A percentile compares a stretch with the other conserved stretches of the same genome.
Conservation (phyloP, 2,329 filamentous ascomycete genomes). For the Septoria linicola region DNA sequence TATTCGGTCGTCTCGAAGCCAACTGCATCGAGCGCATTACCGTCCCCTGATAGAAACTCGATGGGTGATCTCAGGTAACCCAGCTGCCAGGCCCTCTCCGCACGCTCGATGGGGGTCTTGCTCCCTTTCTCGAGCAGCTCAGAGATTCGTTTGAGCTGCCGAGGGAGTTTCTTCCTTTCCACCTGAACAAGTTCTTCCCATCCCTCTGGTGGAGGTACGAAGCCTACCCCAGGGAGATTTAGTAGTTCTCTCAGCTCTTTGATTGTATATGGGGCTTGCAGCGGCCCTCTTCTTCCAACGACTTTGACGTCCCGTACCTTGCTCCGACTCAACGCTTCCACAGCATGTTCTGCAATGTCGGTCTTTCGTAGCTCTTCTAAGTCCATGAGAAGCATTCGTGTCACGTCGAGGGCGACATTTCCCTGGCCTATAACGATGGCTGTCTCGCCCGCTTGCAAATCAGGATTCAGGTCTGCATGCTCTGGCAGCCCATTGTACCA, state of each 20-base stretch:
- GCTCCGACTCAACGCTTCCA: constrained; percentile 70
- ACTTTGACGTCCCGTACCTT: constrained; percentile 76
- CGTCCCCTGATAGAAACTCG: constrained; percentile 58
- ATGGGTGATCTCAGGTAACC: constrained; percentile 80
- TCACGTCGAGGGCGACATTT: constrained; percentile 93
- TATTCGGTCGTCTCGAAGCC: constrained; percentile 60
- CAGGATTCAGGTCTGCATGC: constrained; percentile 68
- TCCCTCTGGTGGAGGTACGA: constrained; percentile 55
- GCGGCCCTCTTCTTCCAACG: constrained; percentile 81
- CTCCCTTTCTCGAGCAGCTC: constrained; percentile 80
- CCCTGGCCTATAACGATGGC: constrained; percentile 91
- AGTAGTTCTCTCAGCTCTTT: constrained; percentile 90
- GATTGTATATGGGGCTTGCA: constrained; percentile 87
- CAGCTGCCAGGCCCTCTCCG: constrained; percentile 74
- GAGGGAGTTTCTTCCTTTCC: constrained; percentile 65
- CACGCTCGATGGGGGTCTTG: constrained; percentile 47
- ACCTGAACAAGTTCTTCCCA: constrained; percentile 45
- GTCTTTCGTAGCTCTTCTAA: constrained; percentile 73
- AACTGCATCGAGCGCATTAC: constrained; percentile 60
- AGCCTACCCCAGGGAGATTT: constrained; percentile 69
- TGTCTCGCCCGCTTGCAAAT: constrained; percentile 72
- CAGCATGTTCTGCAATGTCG: constrained; percentile 82
- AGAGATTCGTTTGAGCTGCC: constrained; percentile 73
- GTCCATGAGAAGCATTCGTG: constrained; percentile 77
- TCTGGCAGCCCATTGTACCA: constrained; percentile 98